A percentile compares a stretch with the other conserved stretches of the same genome.
These are phyloP conservation scores for Penicillium soppii DNA, from an alignment of 495 filamentous ascomycete species.

Conservation along the genomic window DNA sequence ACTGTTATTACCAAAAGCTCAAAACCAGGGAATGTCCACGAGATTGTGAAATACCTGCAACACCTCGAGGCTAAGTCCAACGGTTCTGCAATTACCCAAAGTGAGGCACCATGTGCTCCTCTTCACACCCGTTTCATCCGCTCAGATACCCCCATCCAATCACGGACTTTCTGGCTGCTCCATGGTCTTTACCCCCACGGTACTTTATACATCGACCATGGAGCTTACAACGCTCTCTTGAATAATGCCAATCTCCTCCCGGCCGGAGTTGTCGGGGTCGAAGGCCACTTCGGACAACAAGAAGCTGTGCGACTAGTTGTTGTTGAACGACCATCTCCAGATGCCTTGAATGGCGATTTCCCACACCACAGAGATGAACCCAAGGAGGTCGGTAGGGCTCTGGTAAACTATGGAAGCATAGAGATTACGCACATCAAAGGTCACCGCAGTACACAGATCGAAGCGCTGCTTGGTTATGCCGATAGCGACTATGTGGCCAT, in stretches of 20 bases:
- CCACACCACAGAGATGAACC: constrained; percentile 47
- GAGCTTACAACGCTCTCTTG: constrained; percentile 74
- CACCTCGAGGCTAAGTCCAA: constrained; percentile 33
- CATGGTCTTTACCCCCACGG: constrained; percentile 92
- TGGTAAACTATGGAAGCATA: constrained; percentile 86
- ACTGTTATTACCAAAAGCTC: constrained; percentile 92
- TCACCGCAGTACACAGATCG: constrained; percentile 76
- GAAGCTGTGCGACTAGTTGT: constrained; percentile 86
- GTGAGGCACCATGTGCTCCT: constrained; percentile 41
- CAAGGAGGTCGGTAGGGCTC: constrained; percentile 82
- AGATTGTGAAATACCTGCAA: constrained; percentile 83
- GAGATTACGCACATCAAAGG: constrained; percentile 87
- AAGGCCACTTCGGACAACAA: constrained; percentile 84
- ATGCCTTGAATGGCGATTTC: constrained; percentile 44
- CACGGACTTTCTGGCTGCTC: constrained; percentile 94
- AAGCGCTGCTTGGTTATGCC: constrained; percentile 77
- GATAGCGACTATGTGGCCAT: constrained; percentile 94
- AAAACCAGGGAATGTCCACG: constrained; percentile 85
- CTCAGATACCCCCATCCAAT: constrained; percentile 80
- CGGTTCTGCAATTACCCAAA: constrained; percentile 15
- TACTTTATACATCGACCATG: constrained; percentile 86
- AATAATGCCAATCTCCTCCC: constrained; percentile 88
- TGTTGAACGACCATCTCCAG: constrained; percentile 51
- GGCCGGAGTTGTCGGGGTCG: constrained; percentile 84
- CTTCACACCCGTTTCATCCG: constrained; percentile 93